Conservation (phyloP, 2,329 filamentous ascomycete species). For the Paraphaeosphaeria minitans region DNA sequence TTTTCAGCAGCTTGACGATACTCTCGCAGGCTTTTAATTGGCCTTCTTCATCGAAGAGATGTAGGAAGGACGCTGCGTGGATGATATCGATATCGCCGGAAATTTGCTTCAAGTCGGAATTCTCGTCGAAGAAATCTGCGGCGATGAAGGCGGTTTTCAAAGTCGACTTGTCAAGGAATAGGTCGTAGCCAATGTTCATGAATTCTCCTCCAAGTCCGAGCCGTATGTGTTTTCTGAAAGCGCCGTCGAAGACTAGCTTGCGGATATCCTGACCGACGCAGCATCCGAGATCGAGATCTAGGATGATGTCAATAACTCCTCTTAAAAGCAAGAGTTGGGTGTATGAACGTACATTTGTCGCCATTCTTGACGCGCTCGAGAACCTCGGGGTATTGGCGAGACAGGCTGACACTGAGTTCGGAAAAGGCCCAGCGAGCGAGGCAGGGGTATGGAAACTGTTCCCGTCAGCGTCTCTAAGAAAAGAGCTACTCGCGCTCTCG, state of each 20-base stretch:
- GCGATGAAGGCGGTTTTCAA: constrained; percentile 58
- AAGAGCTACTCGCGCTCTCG: neutral
- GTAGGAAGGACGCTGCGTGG: constrained; percentile 51
- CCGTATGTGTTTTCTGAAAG: constrained; percentile 48
- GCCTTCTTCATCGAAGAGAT: constrained; percentile 50
- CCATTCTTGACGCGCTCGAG: constrained; percentile 43
- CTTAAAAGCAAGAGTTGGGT: constrained; percentile 26
- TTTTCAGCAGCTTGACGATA: constrained; percentile 41
- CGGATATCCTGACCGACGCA: constrained; percentile 51
- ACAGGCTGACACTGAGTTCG: constrained; percentile 34
- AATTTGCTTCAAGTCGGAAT: constrained; percentile 41
- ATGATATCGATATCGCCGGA: constrained; percentile 50
- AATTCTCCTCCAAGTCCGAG: constrained; percentile 52
- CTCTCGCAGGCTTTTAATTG: constrained; percentile 46
- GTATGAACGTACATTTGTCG: constrained; percentile 41
- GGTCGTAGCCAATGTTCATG: constrained; percentile 58
- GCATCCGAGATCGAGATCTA: constrained; percentile 32
- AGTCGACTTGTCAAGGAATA: constrained; percentile 44
- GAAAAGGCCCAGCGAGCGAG: constrained; percentile 46
- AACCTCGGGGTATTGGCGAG: constrained; percentile 37
- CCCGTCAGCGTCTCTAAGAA: constrained; percentile 4
- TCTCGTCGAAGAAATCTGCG: constrained; percentile 53
- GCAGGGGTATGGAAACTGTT: constrained; percentile 44
- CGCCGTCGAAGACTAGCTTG: constrained; percentile 51
- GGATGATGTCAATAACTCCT: too few relatives aligned